phyloP scores from a whole-genome alignment of 352 stramenopile species.

The Globisporangium mamillatum region DNA sequence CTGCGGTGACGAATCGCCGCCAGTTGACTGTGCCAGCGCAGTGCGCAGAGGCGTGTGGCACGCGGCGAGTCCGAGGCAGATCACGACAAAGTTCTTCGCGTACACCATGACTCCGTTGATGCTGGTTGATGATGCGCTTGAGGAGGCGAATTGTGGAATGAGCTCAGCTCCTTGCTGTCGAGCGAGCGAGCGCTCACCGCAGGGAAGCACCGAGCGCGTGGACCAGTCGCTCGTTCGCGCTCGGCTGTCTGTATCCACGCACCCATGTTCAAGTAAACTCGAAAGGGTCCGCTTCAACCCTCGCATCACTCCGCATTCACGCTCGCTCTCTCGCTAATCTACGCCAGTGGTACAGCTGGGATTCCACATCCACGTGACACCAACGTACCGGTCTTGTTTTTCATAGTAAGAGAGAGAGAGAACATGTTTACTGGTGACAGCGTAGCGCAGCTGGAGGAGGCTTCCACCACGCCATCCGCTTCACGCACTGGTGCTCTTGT shows the following conservation, averaged over 20 bases:
- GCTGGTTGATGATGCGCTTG: neutral
- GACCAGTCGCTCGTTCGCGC: neutral
- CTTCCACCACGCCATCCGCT: neutral
- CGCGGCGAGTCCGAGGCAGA: neutral
- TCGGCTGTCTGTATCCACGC: neutral
- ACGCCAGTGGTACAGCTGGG: neutral
- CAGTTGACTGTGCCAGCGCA: neutral
- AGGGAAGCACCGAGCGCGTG: no score
- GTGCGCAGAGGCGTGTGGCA: neutral
- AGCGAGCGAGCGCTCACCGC: neutral
- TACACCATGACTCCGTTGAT: conserved; percentile 1
- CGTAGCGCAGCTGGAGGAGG: neutral
- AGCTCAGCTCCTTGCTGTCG: neutral
- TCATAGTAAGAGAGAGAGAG: neutral
- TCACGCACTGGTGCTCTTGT: neutral
- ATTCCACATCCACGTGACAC: neutral
- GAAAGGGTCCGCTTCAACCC: neutral
- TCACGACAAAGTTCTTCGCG: conserved; percentile 7
- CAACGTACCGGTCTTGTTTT: neutral
- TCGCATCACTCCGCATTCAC: neutral
- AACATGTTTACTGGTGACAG: neutral
- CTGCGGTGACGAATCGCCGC: neutral
- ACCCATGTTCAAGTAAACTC: neutral
- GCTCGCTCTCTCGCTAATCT: neutral
- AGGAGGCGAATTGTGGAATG: conserved; percentile 3